These are phyloP conservation scores for Petunia hybrid DNA, from an alignment of 305 asterid genomes.

Conservation along the genomic window DNA sequence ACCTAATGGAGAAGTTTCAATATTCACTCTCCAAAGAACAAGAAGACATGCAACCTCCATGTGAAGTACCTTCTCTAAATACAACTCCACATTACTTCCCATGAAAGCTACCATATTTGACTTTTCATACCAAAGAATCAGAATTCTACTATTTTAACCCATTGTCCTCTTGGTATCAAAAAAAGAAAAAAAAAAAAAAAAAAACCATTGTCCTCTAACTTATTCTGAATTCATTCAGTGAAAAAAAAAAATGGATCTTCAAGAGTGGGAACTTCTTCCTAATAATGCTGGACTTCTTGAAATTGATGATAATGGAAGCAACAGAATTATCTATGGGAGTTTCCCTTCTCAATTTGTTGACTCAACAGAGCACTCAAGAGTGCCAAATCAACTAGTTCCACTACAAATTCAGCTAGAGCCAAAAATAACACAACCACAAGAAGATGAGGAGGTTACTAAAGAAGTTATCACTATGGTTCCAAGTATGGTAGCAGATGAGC, in stretches of 20 bases:
- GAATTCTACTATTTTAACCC: not conserved
- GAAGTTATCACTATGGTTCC: slow-evolving; percentile 23
- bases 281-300: slow-evolving; percentile 69
- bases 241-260: slow-evolving; percentile 55
- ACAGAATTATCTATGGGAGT: slow-evolving; percentile 56
- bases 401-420: slow-evolving; percentile 35
- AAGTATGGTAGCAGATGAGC: slow-evolving; percentile 37
- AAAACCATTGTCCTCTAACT: not conserved
- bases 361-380: slow-evolving; percentile 32
- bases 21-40: too few species aligned
- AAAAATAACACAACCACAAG: slow-evolving; percentile 33
- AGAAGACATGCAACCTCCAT: slow-evolving; percentile 5
- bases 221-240: not conserved
- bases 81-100: slow-evolving; percentile 1
- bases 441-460: slow-evolving; percentile 36
- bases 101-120: slow-evolving; percentile 35
- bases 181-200: too few species aligned
- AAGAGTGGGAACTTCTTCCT: slow-evolving; percentile 81
- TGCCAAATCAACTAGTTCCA: slow-evolving; percentile 41
- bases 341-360: slow-evolving; percentile 45
- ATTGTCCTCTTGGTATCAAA: not conserved
- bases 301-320: slow-evolving; percentile 51
- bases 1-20: not conserved
- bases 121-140: slow-evolving; percentile 39
- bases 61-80: not conserved